Percentiles rank a stretch among this genome's conserved stretches.
These are phyloP conservation scores for Ascoidea tarda DNA, from an alignment of 805 yeast genomes.

Conservation along the genomic window DNA sequence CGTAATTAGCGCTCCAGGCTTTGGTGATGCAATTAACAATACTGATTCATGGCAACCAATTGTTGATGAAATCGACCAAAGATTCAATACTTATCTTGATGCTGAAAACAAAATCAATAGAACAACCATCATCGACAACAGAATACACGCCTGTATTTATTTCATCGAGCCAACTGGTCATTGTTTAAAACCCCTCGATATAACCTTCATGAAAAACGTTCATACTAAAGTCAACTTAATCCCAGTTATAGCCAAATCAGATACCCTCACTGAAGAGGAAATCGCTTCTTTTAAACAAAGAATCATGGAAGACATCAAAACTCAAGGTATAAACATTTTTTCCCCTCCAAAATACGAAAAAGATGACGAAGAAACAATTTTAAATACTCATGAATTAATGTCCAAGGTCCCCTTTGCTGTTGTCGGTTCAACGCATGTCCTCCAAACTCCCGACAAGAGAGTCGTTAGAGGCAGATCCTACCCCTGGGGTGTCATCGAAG, in stretches of 20 bases:
- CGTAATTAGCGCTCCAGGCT: slow-evolving; percentile 85
- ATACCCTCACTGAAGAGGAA: slow-evolving; percentile 83
- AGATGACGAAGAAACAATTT: slow-evolving; percentile 74
- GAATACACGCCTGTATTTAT: slow-evolving; percentile 88
- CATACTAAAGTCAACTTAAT: slow-evolving; percentile 87
- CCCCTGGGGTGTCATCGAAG: slow-evolving; percentile 96
- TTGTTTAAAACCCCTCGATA: slow-evolving; percentile 74
- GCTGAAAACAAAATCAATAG: slow-evolving; percentile 77
- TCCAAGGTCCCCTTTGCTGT: slow-evolving; percentile 82
- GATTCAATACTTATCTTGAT: slow-evolving; percentile 84
- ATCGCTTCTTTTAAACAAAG: slow-evolving; percentile 60
- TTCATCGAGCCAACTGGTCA: slow-evolving; percentile 89
- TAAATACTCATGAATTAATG: slow-evolving; percentile 52
- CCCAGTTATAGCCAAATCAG: slow-evolving; percentile 91
- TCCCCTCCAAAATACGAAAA: slow-evolving; percentile 64
- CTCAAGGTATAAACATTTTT: slow-evolving; percentile 64
- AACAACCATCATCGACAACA: slow-evolving; percentile 54
- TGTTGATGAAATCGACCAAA: slow-evolving; percentile 71
- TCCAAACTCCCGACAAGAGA: slow-evolving; percentile 53
- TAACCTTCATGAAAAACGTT: slow-evolving; percentile 73
- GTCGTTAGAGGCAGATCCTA: slow-evolving; percentile 80
- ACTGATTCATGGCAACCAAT: slow-evolving; percentile 79
- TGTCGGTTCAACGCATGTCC: slow-evolving; percentile 73
- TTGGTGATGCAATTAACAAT: slow-evolving; percentile 82
- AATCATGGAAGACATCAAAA: slow-evolving; percentile 61